Percentiles rank a stretch among this genome's conserved stretches.
phyloP scores from a whole-genome alignment of 208 protist species.

The Crithidia fasciculata region DNA sequence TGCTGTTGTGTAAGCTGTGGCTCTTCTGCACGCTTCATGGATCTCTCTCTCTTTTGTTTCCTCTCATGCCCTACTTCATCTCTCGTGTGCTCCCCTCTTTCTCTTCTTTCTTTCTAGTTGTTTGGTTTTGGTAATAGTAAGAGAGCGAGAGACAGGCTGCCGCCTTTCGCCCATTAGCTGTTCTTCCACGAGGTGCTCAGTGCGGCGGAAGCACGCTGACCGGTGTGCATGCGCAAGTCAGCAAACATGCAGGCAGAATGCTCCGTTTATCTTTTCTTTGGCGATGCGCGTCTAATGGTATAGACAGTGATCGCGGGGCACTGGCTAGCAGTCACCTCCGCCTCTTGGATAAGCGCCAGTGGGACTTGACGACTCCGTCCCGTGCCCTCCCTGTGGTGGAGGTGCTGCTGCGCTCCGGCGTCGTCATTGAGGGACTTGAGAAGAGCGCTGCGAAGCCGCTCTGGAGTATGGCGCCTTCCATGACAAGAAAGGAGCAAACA shows the following conservation, averaged over 20 bases:
- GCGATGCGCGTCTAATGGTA: constrained; percentile 17
- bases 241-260: constrained; percentile 24
- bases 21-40: too few relatives aligned
- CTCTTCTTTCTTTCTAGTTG: too few relatives aligned
- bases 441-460: constrained; percentile 43
- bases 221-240: background rate
- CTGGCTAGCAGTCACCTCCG: constrained; percentile 38
- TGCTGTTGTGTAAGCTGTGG: too few relatives aligned
- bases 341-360: constrained; percentile 48
- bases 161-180: too few relatives aligned
- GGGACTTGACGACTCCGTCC: constrained; percentile 77
- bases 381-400: constrained; percentile 56
- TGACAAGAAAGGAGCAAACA: constrained; percentile 58
- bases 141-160: too few relatives aligned
- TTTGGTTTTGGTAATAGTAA: too few relatives aligned
- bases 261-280: constrained; percentile 8
- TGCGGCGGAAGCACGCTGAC: background rate
- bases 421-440: constrained; percentile 61
- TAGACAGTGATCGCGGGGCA: constrained; percentile 34
- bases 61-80: too few relatives aligned
- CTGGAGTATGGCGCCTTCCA: constrained; percentile 53
- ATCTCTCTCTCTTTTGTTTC: too few relatives aligned
- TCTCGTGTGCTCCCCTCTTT: too few relatives aligned
- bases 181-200: too few relatives aligned
- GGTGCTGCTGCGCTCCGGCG: constrained; percentile 58